Evolutionary conservation across 2,329 filamentous ascomycete species (phyloP), one percentile per base, ranked within the genome.

Genomic region (Cordyceps sp.): DNA sequence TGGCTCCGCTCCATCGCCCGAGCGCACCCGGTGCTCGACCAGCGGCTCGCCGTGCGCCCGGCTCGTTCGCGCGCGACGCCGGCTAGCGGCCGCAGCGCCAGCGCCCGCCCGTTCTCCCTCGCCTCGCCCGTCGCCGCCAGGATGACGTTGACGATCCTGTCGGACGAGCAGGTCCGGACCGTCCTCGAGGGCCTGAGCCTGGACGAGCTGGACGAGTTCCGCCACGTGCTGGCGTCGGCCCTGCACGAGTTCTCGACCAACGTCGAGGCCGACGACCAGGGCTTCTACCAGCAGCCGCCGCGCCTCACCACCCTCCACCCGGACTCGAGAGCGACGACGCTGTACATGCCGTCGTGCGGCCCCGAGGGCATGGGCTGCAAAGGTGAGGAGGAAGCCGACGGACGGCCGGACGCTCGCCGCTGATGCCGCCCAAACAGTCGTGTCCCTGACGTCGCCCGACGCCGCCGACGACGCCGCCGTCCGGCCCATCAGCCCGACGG

Each of bases 291-390:
- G 40, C 69, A 76, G 42, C 73, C 71, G 6, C 57, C 62, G 34
- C 59, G 69, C 21, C 61, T 61, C 9, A 53, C 60, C 1, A 58
- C 71, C 7, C 48, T 61, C 26, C 66, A 64, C 18, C 46, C 54
- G 2, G 50, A 48, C 1, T 66, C 64, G 13, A 62, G 62, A 26
- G 59, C 64, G 20, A 76, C 70, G 14, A 81, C 75, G 3, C 55
- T 84, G 16, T 84, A 83, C 47, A 83, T 84, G 74, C 79, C 79
- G 1, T 77, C 77, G 2, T 71, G 66, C 17, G 73, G 73, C 36
- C 67, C 69, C 0, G 50, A 57, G 7, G 71, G 69, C 19, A 74
- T 80, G 39, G 76, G 72, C 4, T 67, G 83, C 44, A 86, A 86
- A 58, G 69, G 70, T 67, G 40, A 37, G 31, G 5, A 23, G 18